Base-by-base conservation (phyloP, 2,329 filamentous ascomycete genomes). In the Colletotrichum euphorbiae region DNA sequence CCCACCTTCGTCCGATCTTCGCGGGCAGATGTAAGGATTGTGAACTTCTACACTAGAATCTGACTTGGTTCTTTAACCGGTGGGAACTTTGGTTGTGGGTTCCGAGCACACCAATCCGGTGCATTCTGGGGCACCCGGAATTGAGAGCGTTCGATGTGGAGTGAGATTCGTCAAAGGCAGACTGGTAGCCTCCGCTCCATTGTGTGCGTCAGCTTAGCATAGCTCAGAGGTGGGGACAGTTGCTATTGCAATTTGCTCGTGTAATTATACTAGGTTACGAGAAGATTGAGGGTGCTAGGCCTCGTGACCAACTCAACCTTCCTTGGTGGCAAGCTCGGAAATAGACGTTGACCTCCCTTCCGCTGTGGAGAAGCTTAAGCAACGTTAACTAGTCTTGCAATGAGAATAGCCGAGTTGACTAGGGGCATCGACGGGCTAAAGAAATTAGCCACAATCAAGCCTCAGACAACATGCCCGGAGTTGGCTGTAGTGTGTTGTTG, bases 1-100 rank as follows among this genome's bases (percentile, higher is more conserved):
- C 7, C 21, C 33, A 40, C 6, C 6, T 42, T 33, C 17, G 38
- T 60, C 4, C 15, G 21, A 6, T 28, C 28, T 28, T 28, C 36
- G 12, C 36, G 11, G 36, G 6, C 48, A 40, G 48, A 66, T 24
- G 19, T 31, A 33, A 24, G 33, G 15, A 64, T 45, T 48, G 24
- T 13, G 15, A 59, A 46, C 15, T 15, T 40, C 17, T 1, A 9
- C 15, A 33, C 17, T 1, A 9, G 19, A 33, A 42, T 15, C 33
- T 13, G 24, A 15, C 48, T 43, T 65, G 61, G 65, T 36, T 50
- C 13, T 21, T 19, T n/a, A 17, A 3, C 11, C 36, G 19, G 52
- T 46, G 28, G 60, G n/a, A 58, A 17, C 15, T 38, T 33, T 8
- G 28, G 5, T n/a, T 28, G 57, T 43, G 58, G 58, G 52, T 52